Percentiles rank a stretch among this genome's conserved stretches.
phyloP scores from a whole-genome alignment of 192 early-diverging fungal genomes.

The Coemansia sp. region DNA sequence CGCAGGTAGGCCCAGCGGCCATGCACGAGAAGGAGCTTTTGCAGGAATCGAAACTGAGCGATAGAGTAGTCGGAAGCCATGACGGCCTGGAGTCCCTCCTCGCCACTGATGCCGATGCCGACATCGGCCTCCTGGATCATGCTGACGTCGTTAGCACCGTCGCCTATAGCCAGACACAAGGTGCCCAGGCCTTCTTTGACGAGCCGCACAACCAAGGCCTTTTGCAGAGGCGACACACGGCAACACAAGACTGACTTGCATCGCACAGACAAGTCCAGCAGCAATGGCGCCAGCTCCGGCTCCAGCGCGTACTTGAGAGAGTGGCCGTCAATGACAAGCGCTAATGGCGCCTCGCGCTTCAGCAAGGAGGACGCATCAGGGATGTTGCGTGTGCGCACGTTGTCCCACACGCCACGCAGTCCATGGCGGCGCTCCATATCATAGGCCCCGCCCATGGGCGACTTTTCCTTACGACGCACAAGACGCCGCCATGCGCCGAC shows the following conservation, averaged over 20 bases:
- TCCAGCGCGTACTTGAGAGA: constrained; percentile 80
- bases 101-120: constrained; percentile 91
- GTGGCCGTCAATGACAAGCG: constrained; percentile 90
- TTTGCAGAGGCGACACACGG: constrained; percentile 94
- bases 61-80: constrained; percentile 94
- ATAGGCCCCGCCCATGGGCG: background rate
- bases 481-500: constrained; percentile 42
- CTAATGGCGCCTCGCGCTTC: constrained; percentile 52
- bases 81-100: constrained; percentile 92
- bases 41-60: constrained; percentile 85
- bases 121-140: constrained; percentile 99
- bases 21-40: constrained; percentile 84
- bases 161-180: constrained; percentile 92
- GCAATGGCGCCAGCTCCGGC: constrained; percentile 53
- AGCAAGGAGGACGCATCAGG: constrained; percentile 19
- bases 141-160: constrained; percentile 95
- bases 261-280: constrained; percentile 73
- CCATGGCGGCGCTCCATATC: constrained; percentile 32
- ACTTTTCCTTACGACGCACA: constrained; percentile 8
- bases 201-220: constrained; percentile 90
- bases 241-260: constrained; percentile 93
- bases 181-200: constrained; percentile 81
- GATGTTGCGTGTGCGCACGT: constrained; percentile 51
- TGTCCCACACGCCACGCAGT: constrained; percentile 50
- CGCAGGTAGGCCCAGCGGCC: constrained; percentile 91